Evolutionary conservation across 176 grass and related monocot genomes (phyloP), one percentile per base, ranked within the genome.

Genomic region (Aegilops sharonensis): DNA sequence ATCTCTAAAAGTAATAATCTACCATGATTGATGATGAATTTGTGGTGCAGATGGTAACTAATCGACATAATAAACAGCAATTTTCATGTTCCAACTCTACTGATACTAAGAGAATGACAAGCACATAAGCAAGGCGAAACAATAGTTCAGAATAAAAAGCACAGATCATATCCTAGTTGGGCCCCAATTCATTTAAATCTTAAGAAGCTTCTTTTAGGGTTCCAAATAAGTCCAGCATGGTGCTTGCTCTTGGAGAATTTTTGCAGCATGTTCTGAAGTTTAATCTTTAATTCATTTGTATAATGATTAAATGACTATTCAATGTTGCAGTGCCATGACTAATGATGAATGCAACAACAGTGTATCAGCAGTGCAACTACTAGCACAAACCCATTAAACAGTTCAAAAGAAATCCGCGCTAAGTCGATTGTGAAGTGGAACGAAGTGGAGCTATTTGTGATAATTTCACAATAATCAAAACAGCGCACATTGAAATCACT

Each of bases 41-140:
- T 17, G 10, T 56, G 17, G 30, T 59, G 50, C 17, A 77, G 17
- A 78, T 13, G 34, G 11, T 78, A 11, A 45, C 39, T 30, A 21
- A 80, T 66, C 5, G 15, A 13, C 29, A 66, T 80, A 66, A 5
- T 75, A 84, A 72, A 24, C 25, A 84, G 56, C 23, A 82, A 84
- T 61, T 75, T 84, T 63, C 24, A 63, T 47, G 17, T 29, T 59
- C 27, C 69, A 64, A 14, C 71, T 63, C 10, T 75, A 47, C 34
- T 73, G 24, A 61, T n/a, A 12, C 36, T 63, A 61, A 30, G 54
- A 84, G 54, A 84, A 61, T 2, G 10, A 60, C 21, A 83, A 42
- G 18, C 17, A 68, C 15, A 62, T 45, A 84, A 45, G 36, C 24
- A 75, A 56, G 57, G 54, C 20, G 5, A 47, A 42, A 75, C 17